Evolutionary conservation across 768 basidiomycete species (phyloP), one percentile per base, ranked within the genome.

Genomic region (Mycena alexandri): DNA sequence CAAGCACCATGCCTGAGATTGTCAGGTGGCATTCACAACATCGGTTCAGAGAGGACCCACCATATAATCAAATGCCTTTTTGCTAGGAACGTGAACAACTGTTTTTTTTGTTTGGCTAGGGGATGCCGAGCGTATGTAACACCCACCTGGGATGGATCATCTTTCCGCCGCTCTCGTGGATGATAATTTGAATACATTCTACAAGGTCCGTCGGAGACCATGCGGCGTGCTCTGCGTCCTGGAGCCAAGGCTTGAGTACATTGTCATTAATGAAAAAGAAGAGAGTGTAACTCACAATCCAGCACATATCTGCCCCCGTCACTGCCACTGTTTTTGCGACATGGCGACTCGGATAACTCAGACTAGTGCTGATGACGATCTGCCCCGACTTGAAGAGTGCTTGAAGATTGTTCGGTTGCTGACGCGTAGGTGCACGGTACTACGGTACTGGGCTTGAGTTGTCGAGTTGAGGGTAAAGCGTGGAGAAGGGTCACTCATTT

Each of bases 31-130:
- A 33, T 22, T 25, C 5, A 25, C 42, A 38, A 43, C 1, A 12
- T 25, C 17, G 8, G 17, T 29, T 34, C 9, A 25, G 25, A 19
- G 34, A n/a, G 16, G 21, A 55, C 66, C 21, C 21, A 67, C 69
- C 69, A 67, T 70, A 16, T 67, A 70, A 11, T 66, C 69, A 29
- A 70, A 70, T 1, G 69, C 16, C 6, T 60, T 70, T 24, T 66
- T 67, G 44, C 51, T 63, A 1, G 69, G 69, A 17, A 70, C 65
- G 12, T 65, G 55, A 12, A 70, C 56, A 2, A 70, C 52, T 6
- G 38, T 14, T 14, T 38, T 38, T 38, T 3, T 38, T 12, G 34
- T 3, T 38, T 10, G 14, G 38, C 38, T 11, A 29, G 29, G 29
- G 29, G 29, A 29, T 29, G 29, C 6, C 29, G 6, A 29, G 29